Evolutionary conservation across 495 filamentous ascomycete genomes (phyloP).

Genomic region (Tuber microsphaerosporum): DNA sequence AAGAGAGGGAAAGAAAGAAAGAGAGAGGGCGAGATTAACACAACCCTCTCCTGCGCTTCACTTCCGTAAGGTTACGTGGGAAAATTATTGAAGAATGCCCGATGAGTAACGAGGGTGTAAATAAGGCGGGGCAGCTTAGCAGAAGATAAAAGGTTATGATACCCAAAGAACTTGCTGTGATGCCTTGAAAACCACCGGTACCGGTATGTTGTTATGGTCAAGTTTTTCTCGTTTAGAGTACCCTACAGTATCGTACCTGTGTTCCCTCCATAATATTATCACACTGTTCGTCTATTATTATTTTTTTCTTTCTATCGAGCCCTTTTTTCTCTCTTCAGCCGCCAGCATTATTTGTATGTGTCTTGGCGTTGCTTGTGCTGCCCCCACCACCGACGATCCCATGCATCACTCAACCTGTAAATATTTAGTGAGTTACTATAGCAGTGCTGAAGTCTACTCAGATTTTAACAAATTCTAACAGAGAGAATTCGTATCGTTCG

Average conservation of each 20-base stretch:
- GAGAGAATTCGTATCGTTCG: not conserved
- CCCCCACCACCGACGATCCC: slow-evolving; percentile 18
- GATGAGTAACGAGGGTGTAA: slow-evolving; percentile 2
- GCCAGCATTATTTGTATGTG: slow-evolving; percentile 9
- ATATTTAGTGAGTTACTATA: not conserved
- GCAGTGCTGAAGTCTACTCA: not conserved
- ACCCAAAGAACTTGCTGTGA: not conserved
- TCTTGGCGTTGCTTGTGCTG: slow-evolving; percentile 27
- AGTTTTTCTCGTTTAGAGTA: not conserved
- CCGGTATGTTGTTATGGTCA: not conserved
- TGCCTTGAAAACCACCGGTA: not conserved
- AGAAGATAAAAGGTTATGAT: not conserved
- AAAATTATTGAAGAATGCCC: not conserved
- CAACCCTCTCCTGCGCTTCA: slow-evolving; percentile 2
- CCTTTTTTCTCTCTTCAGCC: slow-evolving; percentile 19
- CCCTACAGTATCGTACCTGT: not conserved
- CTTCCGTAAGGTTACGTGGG: not conserved
- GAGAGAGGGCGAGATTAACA: not conserved
- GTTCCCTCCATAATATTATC: not conserved
- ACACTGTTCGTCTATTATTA: not conserved
- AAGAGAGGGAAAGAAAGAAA: not conserved
- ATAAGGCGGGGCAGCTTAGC: not conserved
- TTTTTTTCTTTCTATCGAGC: slow-evolving; percentile 16
- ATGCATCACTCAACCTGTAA: not conserved
- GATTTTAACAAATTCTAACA: not conserved